Conservation (phyloP, 2,329 filamentous ascomycete species). For the Stemphylium lycopersici region DNA sequence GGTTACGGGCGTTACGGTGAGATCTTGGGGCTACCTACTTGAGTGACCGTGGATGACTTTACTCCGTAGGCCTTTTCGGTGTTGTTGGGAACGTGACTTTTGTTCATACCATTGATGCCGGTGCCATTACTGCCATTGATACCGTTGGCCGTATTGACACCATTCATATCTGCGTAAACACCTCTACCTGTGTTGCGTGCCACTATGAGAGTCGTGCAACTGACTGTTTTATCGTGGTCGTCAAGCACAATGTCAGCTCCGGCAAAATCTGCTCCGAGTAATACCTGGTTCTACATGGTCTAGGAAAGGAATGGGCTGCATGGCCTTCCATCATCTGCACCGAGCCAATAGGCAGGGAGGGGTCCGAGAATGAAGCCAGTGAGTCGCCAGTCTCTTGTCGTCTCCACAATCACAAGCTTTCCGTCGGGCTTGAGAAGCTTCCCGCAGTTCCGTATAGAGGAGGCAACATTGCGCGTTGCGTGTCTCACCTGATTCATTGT, state of each 20-base stretch:
- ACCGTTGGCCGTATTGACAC: no score
- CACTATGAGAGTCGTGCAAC: background rate
- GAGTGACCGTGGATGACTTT: background rate
- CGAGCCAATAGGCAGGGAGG: constrained; percentile 23
- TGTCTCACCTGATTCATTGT: constrained; percentile 18
- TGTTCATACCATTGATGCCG: background rate
- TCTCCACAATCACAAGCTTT: constrained; percentile 54
- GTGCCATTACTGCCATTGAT: no score
- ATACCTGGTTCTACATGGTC: constrained; percentile 39
- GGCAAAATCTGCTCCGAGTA: constrained; percentile 43
- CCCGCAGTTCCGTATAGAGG: constrained; percentile 20
- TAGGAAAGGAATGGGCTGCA: constrained; percentile 25
- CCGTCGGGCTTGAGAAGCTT: constrained; percentile 49
- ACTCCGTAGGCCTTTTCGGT: background rate
- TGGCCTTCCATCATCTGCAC: constrained; percentile 10
- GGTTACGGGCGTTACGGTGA: background rate
- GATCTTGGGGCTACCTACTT: background rate
- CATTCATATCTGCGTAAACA: background rate
- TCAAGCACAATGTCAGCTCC: constrained; percentile 33
- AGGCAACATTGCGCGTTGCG: constrained; percentile 8
- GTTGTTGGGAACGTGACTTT: no score
- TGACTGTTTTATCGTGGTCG: constrained; percentile 6
- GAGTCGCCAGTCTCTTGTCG: background rate
- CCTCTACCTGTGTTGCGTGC: background rate
- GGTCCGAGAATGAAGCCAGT: constrained; percentile 11